phyloP scores from a whole-genome alignment of 768 basidiomycete genomes.

The Naganishia friedmannii region DNA sequence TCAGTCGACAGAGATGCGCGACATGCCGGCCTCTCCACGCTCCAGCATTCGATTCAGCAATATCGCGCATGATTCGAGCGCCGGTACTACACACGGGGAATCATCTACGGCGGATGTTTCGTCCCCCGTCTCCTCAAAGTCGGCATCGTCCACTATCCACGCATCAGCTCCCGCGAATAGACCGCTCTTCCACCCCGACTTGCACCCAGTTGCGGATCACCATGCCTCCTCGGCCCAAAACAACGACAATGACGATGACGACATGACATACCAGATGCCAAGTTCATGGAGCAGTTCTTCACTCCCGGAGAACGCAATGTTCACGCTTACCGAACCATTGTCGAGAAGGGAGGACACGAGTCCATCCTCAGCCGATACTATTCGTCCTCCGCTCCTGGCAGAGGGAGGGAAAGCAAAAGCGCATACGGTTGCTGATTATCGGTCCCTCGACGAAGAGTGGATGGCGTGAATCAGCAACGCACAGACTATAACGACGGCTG shows the following conservation, averaged over 20 bases:
- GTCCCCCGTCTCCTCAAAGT: not conserved
- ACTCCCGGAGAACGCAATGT: not conserved
- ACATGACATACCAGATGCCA: not conserved
- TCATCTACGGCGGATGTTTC: not conserved
- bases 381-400: not conserved
- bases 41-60: not conserved
- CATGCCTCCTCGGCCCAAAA: not conserved
- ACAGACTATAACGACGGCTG: too few relatives aligned
- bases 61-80: too few relatives aligned
- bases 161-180: not conserved
- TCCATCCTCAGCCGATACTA: not conserved
- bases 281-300: not conserved
- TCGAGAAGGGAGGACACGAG: not conserved
- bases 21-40: not conserved
- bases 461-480: not conserved
- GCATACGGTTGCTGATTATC: not conserved
- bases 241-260: too few relatives aligned
- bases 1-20: not conserved
- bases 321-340: not conserved
- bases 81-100: not conserved
- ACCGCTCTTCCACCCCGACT: conserved; percentile 15
- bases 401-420: conserved; percentile 3
- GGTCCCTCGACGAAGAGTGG: not conserved
- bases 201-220: conserved; percentile 12
- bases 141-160: not conserved